Conservation (phyloP, 805 yeast species). For the Zygosaccharomyces bisporus region DNA sequence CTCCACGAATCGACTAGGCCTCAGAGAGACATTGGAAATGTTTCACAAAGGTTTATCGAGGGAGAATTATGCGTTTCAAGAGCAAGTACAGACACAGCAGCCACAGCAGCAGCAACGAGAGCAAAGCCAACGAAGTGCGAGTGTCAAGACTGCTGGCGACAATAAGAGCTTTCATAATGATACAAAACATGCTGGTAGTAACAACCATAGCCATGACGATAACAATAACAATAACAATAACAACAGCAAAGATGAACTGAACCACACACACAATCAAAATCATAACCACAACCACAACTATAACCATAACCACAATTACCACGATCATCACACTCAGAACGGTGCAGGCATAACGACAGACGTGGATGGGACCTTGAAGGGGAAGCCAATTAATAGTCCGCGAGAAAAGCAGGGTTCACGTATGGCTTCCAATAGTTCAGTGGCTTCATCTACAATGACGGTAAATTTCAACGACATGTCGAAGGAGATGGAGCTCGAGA, state of each 20-base stretch:
- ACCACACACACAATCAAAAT: not conserved
- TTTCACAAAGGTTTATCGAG: slow-evolving; percentile 11
- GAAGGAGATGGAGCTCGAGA: slow-evolving; percentile 22
- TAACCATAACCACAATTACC: slow-evolving; percentile 1
- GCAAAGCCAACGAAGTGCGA: slow-evolving; percentile 9
- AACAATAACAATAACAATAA: not conserved
- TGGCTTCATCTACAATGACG: slow-evolving; percentile 13
- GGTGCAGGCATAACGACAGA: slow-evolving; percentile 1
- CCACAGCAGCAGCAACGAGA: slow-evolving; percentile 4
- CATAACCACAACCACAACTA: not conserved
- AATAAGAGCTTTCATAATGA: not conserved
- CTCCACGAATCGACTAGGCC: slow-evolving; percentile 9
- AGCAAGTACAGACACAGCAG: not conserved
- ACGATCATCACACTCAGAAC: not conserved
- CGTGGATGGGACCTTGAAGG: slow-evolving; percentile 11
- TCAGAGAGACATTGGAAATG: slow-evolving; percentile 24
- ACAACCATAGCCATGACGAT: not conserved
- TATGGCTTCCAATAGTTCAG: slow-evolving; percentile 11
- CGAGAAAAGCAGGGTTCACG: slow-evolving; percentile 7
- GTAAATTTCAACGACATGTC: slow-evolving; percentile 16
- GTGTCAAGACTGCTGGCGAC: slow-evolving; percentile 21
- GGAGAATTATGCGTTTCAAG: slow-evolving; percentile 1
- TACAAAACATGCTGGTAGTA: not conserved
- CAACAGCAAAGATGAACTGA: not conserved
- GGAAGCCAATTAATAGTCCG: slow-evolving; percentile 4